These are phyloP conservation scores for Beauveria sp. DNA, from an alignment of 2,329 filamentous ascomycete genomes.

Conservation along the genomic window DNA sequence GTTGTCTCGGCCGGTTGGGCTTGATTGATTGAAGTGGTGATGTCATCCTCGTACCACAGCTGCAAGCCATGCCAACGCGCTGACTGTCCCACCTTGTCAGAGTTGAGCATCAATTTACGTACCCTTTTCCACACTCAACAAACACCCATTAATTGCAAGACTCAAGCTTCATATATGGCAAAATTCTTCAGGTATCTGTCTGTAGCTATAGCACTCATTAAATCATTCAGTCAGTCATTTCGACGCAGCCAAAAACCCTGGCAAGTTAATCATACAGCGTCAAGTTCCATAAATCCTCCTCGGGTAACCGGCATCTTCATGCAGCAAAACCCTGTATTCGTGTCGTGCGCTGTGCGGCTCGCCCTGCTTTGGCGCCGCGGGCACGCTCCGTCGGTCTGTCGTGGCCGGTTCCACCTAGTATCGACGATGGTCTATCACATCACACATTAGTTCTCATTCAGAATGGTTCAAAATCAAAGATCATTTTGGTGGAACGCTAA, in stretches of 20 bases:
- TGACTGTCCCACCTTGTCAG: neutral
- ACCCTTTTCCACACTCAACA: no score
- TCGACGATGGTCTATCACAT: constrained; percentile 17
- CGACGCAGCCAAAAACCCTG: neutral
- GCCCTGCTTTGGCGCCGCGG: neutral
- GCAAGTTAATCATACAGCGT: neutral
- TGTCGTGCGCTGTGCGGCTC: neutral
- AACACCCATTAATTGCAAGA: neutral
- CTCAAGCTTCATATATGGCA: neutral
- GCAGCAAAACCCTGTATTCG: neutral
- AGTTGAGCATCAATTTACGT: no score
- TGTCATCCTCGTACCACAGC: constrained; percentile 5
- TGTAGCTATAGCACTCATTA: constrained; percentile 1
- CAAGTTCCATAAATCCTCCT: neutral
- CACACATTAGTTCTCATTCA: constrained; percentile 13
- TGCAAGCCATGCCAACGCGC: constrained; percentile 5
- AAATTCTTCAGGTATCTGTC: constrained; percentile 5
- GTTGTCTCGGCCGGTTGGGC: neutral
- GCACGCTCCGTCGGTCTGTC: neutral
- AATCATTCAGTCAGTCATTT: neutral
- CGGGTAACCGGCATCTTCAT: constrained; percentile 3
- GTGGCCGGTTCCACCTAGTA: constrained; percentile 13
- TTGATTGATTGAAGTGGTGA: constrained; percentile 6
- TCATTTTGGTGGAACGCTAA: constrained; percentile 9
- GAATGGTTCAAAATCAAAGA: neutral